phyloP scores from a whole-genome alignment of 345 rosid species.

The Carallia brachiata region DNA sequence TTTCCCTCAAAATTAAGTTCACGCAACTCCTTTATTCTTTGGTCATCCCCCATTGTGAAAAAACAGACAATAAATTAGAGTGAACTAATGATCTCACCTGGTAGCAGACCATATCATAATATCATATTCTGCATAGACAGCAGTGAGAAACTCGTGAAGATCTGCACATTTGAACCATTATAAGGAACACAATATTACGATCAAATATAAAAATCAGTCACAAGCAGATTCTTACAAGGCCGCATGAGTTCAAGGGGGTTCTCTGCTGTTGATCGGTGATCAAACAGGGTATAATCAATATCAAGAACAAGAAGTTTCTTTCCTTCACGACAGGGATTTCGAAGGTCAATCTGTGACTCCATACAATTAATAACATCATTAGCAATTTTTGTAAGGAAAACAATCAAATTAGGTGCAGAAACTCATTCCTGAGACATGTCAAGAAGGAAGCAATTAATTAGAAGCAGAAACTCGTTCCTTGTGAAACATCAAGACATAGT shows the following conservation, averaged over 20 bases:
- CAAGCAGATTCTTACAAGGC: constrained; percentile 57
- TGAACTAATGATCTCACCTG: constrained; percentile 42
- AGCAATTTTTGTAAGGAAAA: neutral
- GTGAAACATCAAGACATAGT: neutral
- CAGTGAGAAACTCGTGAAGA: constrained; percentile 96
- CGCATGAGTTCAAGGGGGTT: constrained; percentile 91
- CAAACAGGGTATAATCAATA: constrained; percentile 93
- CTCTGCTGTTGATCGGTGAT: constrained; percentile 93
- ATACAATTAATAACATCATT: constrained; percentile 2
- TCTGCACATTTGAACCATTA: constrained; percentile 42
- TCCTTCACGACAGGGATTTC: constrained; percentile 76
- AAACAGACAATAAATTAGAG: constrained; percentile 1
- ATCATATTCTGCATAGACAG: constrained; percentile 85
- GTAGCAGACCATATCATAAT: constrained; percentile 99
- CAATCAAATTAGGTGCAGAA: neutral
- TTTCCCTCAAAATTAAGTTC: no score
- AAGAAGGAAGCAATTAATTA: no score
- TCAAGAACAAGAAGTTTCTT: constrained; percentile 91
- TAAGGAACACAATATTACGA: constrained; percentile 7
- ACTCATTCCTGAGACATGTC: no score
- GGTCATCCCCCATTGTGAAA: neutral
- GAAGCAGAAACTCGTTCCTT: no score
- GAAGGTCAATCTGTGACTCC: constrained; percentile 57
- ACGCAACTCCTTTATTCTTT: no score
- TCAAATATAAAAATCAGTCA: neutral